A percentile compares a stretch with the other conserved stretches of the same genome.
phyloP scores from a whole-genome alignment of 805 yeast species.

The Ogataea methylovora region DNA sequence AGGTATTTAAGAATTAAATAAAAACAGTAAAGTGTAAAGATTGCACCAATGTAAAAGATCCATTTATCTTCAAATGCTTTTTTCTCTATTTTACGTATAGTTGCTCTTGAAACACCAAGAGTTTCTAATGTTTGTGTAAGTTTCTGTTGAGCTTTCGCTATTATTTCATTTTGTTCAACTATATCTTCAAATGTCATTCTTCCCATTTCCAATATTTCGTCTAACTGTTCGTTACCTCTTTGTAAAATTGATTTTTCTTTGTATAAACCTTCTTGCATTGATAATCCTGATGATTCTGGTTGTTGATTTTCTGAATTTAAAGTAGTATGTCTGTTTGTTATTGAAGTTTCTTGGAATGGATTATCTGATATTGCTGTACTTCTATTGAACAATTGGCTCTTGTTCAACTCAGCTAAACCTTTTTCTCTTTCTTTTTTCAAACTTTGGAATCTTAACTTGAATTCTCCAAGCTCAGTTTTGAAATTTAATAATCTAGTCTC shows the following conservation, averaged over 20 bases:
- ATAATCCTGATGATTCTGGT: conserved; percentile 21
- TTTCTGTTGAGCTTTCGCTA: conserved; percentile 52
- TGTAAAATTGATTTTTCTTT: conserved; percentile 59
- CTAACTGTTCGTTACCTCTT: conserved; percentile 75
- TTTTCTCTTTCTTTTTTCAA: conserved; percentile 52
- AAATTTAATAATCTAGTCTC: conserved; percentile 56
- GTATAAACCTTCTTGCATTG: conserved; percentile 54
- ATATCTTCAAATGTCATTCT: conserved; percentile 77
- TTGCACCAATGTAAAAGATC: conserved; percentile 72
- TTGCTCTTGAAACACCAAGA: conserved; percentile 79
- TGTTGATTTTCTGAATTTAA: conserved; percentile 15
- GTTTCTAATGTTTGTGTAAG: conserved; percentile 68
- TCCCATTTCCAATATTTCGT: conserved; percentile 87
- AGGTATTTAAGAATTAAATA: conserved; percentile 62
- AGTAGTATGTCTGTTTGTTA: conserved; percentile 12
- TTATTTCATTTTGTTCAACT: conserved; percentile 72
- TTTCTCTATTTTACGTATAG: conserved; percentile 71
- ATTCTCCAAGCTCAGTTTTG: conserved; percentile 36
- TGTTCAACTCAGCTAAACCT: conserved; percentile 35
- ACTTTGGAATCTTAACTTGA: conserved; percentile 42
- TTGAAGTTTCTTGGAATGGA: conserved; percentile 33
- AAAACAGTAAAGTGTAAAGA: conserved; percentile 55
- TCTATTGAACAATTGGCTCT: conserved; percentile 42
- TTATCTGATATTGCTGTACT: conserved; percentile 31
- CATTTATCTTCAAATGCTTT: conserved; percentile 83